Percentiles rank a stretch among this genome's conserved stretches.
Evolutionary conservation across 23 red algal genomes (phyloP).

Genomic region (Gracilaria gracilis): DNA sequence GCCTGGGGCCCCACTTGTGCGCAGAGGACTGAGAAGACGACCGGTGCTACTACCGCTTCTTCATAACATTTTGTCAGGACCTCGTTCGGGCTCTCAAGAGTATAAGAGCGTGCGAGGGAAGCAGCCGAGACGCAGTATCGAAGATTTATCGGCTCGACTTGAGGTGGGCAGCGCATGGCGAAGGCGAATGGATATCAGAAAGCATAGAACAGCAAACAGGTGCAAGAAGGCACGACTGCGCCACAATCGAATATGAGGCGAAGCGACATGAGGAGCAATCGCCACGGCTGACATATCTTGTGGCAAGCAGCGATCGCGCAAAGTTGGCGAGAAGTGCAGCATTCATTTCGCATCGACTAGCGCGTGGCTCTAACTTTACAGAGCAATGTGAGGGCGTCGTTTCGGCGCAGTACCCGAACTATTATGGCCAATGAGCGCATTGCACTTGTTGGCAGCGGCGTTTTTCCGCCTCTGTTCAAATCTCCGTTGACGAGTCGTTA

Average conservation of each 20-base stretch:
- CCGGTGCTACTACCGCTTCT: too few relatives aligned
- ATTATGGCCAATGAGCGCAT: not conserved
- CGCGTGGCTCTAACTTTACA: too few relatives aligned
- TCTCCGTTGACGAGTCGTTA: constrained; percentile 8
- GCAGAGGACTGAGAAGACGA: too few relatives aligned
- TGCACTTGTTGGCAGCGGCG: not conserved
- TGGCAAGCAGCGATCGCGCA: not conserved
- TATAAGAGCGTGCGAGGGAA: too few relatives aligned
- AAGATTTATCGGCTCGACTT: too few relatives aligned
- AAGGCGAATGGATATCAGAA: not conserved
- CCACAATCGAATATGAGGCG: not conserved
- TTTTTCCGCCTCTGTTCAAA: not conserved
- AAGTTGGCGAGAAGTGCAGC: not conserved
- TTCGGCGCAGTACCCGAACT: not conserved
- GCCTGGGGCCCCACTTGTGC: too few relatives aligned
- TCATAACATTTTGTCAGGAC: too few relatives aligned
- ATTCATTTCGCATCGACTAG: constrained; percentile 27
- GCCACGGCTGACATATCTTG: constrained; percentile 15
- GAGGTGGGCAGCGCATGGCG: too few relatives aligned
- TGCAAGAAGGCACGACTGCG: not conserved
- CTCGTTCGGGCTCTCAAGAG: too few relatives aligned
- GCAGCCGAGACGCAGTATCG: too few relatives aligned
- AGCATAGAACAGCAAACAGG: not conserved
- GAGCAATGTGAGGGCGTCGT: constrained; percentile 16
- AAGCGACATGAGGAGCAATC: not conserved